phyloP scores from a whole-genome alignment of 345 rosid species.

The Eucalyptus guilfoylei region DNA sequence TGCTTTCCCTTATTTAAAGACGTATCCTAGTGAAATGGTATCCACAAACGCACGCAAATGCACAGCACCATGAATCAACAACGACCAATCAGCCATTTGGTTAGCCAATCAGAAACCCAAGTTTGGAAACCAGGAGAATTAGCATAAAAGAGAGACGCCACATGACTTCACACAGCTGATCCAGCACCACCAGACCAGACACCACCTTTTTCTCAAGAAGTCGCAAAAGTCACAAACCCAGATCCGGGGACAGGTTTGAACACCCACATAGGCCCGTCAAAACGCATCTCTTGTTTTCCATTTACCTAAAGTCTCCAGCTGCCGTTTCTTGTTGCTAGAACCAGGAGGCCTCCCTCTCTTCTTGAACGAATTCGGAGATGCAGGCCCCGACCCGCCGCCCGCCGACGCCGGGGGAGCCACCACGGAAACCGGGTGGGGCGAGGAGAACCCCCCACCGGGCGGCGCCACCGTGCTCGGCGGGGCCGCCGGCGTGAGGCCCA shows the following conservation, averaged over 20 bases:
- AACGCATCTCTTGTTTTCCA: neutral
- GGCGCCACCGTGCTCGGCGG: conserved; percentile 3
- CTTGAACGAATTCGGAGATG: conserved; percentile 19
- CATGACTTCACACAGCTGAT: neutral
- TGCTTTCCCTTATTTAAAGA: neutral
- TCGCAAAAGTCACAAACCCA: neutral
- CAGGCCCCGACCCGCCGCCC: neutral
- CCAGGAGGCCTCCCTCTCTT: conserved; percentile 97
- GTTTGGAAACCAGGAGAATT: neutral
- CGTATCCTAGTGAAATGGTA: neutral
- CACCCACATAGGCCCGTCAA: neutral
- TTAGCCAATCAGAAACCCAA: neutral
- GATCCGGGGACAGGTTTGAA: neutral
- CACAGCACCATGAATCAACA: neutral
- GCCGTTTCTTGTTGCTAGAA: conserved; percentile 53
- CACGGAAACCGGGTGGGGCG: conserved; percentile 3
- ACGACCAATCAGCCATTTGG: neutral
- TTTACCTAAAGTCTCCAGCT: conserved; percentile 47
- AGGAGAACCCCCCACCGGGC: conserved; percentile 10
- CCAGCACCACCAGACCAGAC: neutral
- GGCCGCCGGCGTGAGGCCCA: conserved; percentile 16
- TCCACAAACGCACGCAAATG: neutral
- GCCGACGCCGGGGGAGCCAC: neutral
- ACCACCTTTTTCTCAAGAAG: neutral
- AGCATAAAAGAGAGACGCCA: neutral